Percentiles rank a stretch among this genome's conserved stretches.
Conservation (phyloP, 345 rosid genomes). For the Eucalyptus cloeziana region DNA sequence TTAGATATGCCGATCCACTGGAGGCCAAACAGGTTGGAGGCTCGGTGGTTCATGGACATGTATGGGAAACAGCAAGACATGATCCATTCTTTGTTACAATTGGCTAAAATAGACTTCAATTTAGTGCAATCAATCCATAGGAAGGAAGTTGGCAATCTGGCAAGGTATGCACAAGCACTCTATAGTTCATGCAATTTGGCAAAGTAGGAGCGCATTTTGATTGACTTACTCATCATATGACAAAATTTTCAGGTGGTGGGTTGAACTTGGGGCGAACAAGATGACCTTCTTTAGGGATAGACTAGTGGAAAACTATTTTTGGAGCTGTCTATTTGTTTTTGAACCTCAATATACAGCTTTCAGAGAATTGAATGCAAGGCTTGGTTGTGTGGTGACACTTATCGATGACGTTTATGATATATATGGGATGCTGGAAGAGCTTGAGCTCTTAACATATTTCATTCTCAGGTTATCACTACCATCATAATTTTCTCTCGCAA, state of each 20-base stretch:
- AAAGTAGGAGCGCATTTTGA: neutral
- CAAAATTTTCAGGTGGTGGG: slow-evolving; percentile 4
- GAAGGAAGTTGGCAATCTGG: neutral
- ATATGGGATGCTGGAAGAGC: neutral
- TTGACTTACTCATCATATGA: neutral
- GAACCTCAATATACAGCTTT: neutral
- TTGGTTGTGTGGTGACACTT: neutral
- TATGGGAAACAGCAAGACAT: neutral
- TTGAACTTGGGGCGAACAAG: neutral
- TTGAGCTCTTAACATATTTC: slow-evolving; percentile 1
- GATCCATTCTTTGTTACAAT: neutral
- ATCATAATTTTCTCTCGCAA: neutral
- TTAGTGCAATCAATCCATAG: neutral
- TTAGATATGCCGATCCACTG: slow-evolving; percentile 1
- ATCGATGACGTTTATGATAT: neutral
- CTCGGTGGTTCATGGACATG: neutral
- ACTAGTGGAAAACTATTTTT: neutral
- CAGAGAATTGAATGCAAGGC: neutral
- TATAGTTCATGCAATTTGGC: neutral
- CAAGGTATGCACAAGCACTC: neutral
- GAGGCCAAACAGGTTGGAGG: neutral
- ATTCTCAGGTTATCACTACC: neutral
- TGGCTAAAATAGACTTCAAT: slow-evolving; percentile 7
- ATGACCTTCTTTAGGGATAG: neutral
- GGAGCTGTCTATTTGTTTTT: neutral